Conservation (phyloP, 306 rosid species). For the Quercus dentata region DNA sequence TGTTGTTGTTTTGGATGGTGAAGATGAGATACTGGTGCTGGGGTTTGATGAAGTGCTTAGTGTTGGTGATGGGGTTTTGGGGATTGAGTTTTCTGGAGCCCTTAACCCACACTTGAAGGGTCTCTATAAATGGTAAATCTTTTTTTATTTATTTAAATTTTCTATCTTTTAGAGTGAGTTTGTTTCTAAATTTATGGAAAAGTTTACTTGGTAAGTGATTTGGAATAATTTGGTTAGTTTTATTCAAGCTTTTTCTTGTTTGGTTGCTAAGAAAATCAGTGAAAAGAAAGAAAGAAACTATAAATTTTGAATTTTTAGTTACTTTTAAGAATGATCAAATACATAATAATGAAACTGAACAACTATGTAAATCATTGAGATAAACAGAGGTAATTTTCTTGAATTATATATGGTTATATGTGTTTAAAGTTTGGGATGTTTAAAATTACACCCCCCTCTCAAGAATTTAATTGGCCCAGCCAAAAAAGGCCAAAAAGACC, state of each 20-base stretch:
- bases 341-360: neutral
- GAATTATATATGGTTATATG: neutral
- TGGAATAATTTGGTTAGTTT: neutral
- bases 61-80: conserved; percentile 51
- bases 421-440: neutral
- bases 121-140: conserved; percentile 47
- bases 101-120: conserved; percentile 53
- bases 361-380: neutral
- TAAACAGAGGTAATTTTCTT: neutral
- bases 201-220: neutral
- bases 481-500: no score
- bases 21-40: conserved; percentile 54
- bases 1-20: conserved; percentile 46
- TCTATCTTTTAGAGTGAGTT: no score
- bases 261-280: neutral
- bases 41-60: conserved; percentile 48
- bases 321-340: neutral
- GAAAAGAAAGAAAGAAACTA: neutral
- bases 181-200: neutral
- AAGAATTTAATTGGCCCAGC: no score
- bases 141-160: neutral
- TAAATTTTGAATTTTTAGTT: neutral
- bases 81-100: conserved; percentile 51
- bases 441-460: no score
- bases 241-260: neutral